Evolutionary conservation across 2,329 filamentous ascomycete genomes (phyloP).

Genomic region (Ceratocystis harringtonii): DNA sequence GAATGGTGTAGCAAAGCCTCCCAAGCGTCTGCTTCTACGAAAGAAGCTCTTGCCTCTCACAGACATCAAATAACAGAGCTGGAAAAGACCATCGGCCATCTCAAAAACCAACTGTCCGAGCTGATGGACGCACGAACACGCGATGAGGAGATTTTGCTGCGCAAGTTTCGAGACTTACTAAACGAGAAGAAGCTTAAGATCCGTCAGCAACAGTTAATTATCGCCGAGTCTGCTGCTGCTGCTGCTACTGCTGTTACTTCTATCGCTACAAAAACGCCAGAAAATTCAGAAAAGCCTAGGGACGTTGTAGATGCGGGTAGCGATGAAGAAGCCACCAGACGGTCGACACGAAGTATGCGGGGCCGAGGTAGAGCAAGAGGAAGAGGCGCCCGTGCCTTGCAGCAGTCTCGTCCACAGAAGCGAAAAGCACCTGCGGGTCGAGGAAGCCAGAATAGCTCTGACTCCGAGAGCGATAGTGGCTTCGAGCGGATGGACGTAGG

Average conservation of each 20-base stretch:
- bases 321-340: neutral
- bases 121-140: conserved; percentile 50
- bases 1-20: conserved; percentile 54
- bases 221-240: conserved; percentile 5
- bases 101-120: conserved; percentile 50
- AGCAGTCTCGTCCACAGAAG: conserved; percentile 33
- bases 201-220: conserved; percentile 45
- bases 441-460: conserved; percentile 30
- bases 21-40: conserved; percentile 31
- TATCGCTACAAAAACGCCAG: neutral
- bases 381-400: conserved; percentile 14
- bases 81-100: conserved; percentile 40
- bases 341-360: neutral
- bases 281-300: neutral
- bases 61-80: conserved; percentile 32
- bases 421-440: conserved; percentile 32
- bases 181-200: conserved; percentile 75
- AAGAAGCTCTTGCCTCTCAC: conserved; percentile 30
- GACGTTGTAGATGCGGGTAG: neutral
- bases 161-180: conserved; percentile 54
- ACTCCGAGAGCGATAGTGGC: conserved; percentile 19
- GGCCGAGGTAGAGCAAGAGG: conserved; percentile 8
- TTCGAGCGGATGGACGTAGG: conserved; percentile 39
- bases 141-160: conserved; percentile 50
- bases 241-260: neutral